These are phyloP conservation scores for Gypsophila paniculata DNA, from an alignment of 179 eudicot species.

Conservation along the genomic window DNA sequence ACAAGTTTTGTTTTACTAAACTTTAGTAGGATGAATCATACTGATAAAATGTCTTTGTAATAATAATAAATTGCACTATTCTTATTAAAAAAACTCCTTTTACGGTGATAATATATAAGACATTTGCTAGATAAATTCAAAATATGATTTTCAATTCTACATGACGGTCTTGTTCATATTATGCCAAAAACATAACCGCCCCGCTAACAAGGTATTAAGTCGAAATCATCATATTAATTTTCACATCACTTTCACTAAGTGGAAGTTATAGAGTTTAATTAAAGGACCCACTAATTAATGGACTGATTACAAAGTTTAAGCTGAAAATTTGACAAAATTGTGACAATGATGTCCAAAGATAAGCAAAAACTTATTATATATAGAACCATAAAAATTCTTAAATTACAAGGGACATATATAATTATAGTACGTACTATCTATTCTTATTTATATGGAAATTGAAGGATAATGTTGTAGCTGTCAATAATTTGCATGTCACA, in stretches of 20 bases:
- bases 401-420: background rate
- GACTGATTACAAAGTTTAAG: background rate
- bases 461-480: constrained; percentile 9
- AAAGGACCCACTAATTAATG: background rate
- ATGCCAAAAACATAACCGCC: no score
- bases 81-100: no score
- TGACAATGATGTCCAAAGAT: background rate
- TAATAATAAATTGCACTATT: no score
- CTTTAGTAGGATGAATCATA: no score
- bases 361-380: background rate
- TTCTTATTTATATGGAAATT: no score
- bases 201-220: background rate
- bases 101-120: no score
- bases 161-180: no score
- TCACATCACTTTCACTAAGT: background rate
- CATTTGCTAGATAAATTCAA: no score
- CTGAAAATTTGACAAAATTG: background rate
- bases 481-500: background rate
- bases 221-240: background rate
- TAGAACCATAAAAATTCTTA: background rate
- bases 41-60: no score
- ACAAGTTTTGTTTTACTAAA: no score
- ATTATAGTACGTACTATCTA: no score
- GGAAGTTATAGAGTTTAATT: background rate
- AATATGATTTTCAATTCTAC: no score